Evolutionary conservation across 2,329 filamentous ascomycete species (phyloP), one percentile per base, ranked within the genome.

Genomic region (Fusarium decemcellulare): DNA sequence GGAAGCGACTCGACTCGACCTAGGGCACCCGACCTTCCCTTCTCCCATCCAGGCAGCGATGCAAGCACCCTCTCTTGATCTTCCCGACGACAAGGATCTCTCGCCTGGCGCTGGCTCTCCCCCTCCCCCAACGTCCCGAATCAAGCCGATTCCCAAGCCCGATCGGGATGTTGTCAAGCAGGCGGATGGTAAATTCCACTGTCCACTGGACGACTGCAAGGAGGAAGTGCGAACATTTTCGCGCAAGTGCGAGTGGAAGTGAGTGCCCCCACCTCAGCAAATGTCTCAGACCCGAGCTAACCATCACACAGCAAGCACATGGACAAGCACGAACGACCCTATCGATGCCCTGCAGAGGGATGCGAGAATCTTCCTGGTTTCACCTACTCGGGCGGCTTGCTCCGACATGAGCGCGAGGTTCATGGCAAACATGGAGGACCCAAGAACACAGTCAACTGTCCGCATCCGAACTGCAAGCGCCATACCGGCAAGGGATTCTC

Each of bases 321-420:
- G 95, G 95, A 98, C 82, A 97, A 97, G 79, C 95, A 98, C 78
- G 94, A 97, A 73, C 88, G 95, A 12, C 95, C 95, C 2, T 98
- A 98, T 78, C 93, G 94, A 75, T 98, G 95, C 80, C 86, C 84
- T 23, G 90, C 92, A 44, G 86, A 89, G n/a, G 92, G 92, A 39
- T 98, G 95, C 80, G 93, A 95, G 75, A 97, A 97, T 75, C 87
- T 97, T 0, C 93, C 93, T 55, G 95, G 95, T 2, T 98, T 98
- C 80, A 98, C 95, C 1, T 98, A 98, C 78, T 95, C 93, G 0
- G 95, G 95, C 15, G 95, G 95, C 5, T 88, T 98, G 0, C 82
- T 97, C 16, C 88, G 95, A 47, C 95, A 98, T 81, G 92, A 97
- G 81, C 91, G 95, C 68, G 95, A 98, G 81, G 95, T 98, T 1